Conservation (phyloP, 305 asterid genomes). For the Coffea humblotiana region DNA sequence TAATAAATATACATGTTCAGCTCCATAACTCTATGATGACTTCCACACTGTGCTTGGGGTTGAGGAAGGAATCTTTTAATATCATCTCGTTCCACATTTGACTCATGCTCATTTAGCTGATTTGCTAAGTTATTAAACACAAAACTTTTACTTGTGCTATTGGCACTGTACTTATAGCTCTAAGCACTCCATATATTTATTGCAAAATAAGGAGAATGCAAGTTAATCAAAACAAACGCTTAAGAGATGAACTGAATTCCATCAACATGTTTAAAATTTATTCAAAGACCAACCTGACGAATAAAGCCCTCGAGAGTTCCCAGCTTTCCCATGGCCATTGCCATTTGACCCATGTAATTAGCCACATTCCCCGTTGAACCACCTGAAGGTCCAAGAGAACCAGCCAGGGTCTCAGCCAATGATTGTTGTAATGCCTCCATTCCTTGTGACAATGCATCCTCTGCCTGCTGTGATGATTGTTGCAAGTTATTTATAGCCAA, state of each 20-base stretch:
- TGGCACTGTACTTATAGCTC: not conserved
- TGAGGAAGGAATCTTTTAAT: not conserved
- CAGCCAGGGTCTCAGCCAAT: conserved; percentile 38
- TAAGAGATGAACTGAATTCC: not conserved
- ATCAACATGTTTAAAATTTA: not conserved
- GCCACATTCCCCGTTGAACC: conserved; percentile 38
- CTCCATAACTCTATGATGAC: not conserved
- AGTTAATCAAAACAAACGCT: not conserved
- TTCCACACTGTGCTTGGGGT: not conserved
- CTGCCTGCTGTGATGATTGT: conserved; percentile 41
- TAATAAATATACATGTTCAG: not conserved
- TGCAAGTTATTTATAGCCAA: conserved; percentile 37
- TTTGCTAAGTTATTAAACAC: not conserved
- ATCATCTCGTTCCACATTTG: not conserved
- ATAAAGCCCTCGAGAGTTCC: conserved; percentile 43
- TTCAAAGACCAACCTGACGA: conserved; percentile 27
- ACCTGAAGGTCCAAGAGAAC: conserved; percentile 38
- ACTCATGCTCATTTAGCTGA: too few species aligned
- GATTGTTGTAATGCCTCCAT: conserved; percentile 44
- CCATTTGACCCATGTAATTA: conserved; percentile 43
- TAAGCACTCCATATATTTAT: too few species aligned
- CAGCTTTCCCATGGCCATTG: conserved; percentile 40
- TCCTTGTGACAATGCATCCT: conserved; percentile 42
- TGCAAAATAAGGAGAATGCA: too few species aligned
- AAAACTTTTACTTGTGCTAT: not conserved